Conservation (phyloP, 148 eudicot genomes). For the Chenopodium berlandieri region DNA sequence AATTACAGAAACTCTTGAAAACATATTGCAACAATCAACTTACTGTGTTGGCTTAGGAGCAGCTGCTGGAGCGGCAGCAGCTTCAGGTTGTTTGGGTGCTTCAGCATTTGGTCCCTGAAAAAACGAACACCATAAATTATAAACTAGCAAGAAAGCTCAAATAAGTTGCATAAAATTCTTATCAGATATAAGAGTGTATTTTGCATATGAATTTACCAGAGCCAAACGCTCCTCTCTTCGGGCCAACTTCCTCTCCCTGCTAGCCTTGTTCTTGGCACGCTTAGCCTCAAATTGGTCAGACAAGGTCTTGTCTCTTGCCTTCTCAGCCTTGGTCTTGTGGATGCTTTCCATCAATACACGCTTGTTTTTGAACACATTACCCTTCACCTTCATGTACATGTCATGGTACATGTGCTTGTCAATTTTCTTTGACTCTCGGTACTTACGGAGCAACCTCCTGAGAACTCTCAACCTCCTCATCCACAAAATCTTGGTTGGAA, state of each 20-base stretch:
- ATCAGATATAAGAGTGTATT: too few relatives aligned
- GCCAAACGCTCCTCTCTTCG: slow-evolving; percentile 78
- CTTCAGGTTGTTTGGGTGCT: slow-evolving; percentile 41
- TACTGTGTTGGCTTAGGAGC: slow-evolving; percentile 38
- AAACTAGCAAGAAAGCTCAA: neutral
- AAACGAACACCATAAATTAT: neutral
- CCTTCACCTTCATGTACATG: slow-evolving; percentile 91
- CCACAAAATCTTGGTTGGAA: slow-evolving; percentile 78
- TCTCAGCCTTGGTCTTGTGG: slow-evolving; percentile 90
- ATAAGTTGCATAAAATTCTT: neutral
- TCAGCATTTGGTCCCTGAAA: slow-evolving; percentile 57
- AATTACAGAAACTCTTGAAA: neutral
- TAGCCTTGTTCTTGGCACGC: slow-evolving; percentile 84
- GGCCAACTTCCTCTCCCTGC: slow-evolving; percentile 73
- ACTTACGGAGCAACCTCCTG: slow-evolving; percentile 78
- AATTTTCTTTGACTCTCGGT: slow-evolving; percentile 78
- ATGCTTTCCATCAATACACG: slow-evolving; percentile 83
- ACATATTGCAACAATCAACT: neutral
- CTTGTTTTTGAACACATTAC: slow-evolving; percentile 86
- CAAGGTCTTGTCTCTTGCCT: slow-evolving; percentile 85
- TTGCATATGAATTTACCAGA: slow-evolving; percentile 34
- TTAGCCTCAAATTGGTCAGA: slow-evolving; percentile 88
- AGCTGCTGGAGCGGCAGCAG: slow-evolving; percentile 44
- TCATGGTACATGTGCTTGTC: slow-evolving; percentile 95
- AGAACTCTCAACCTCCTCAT: slow-evolving; percentile 89